Base-by-base conservation (phyloP, 164 flowering plant genomes). In the Litsea cubeba region DNA sequence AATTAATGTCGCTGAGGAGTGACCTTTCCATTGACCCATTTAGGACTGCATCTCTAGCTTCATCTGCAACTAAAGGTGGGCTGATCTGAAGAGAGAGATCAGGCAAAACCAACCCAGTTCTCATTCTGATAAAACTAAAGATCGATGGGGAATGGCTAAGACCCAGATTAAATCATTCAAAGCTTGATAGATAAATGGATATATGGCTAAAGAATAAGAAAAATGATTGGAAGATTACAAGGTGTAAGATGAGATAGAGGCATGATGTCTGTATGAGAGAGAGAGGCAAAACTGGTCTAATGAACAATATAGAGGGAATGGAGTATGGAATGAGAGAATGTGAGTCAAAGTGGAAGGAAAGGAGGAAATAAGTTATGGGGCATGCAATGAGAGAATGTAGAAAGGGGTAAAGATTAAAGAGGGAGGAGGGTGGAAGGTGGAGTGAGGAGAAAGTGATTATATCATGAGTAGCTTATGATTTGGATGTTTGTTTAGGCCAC, bases 381-480 rank as follows among this genome's bases (percentile, higher is more conserved):
- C 46, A 40, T 40, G 46, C 46, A 8, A 40, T 40, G 46, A 40
- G 46, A 40, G 35, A 30, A 4, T 3, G 35, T 30, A 0, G 35
- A 30, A 30, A 30, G 35, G 5, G 35, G 1, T 40, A 40, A 7
- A 40, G 46, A 8, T 6, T 1, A 40, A 8, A 40, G 10, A 8
- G 46, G 46, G 11, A 40, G 50, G 14, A 50, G 70, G 68, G 71
- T 70, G 68, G 69, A 20, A 25, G 26, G 50, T 50, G 23, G 17
- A 50, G 15, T 25, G 8, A 54, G 26, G 50, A 49, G 12, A 23
- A 20, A 32, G 79, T 89, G 85, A 87, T 94, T 85, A 87, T 78
- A 74, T 90, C 90, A 91, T 91, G 92, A 94, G 91, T 91, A 83
- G 74, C 87, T 81, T 79, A 90, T 94, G 92, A 94, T 94, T 89